These are phyloP conservation scores for Kregervanrija pseudodelftensis DNA, from an alignment of 805 yeast species.

Conservation along the genomic window DNA sequence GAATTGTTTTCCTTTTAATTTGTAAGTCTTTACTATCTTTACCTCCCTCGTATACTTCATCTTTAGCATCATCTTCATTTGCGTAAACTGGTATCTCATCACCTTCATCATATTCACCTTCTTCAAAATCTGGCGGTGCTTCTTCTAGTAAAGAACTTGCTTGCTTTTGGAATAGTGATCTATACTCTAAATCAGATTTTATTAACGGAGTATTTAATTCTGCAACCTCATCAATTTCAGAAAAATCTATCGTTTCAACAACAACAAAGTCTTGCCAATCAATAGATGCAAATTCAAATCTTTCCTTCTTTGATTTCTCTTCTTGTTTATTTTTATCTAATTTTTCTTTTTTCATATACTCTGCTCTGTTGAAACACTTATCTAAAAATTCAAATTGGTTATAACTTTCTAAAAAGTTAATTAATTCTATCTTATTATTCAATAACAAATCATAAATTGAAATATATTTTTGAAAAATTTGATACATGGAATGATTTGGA, in stretches of 20 bases:
- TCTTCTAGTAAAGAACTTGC: conserved; percentile 29
- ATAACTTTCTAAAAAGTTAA: conserved; percentile 5
- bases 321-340: conserved; percentile 24
- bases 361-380: conserved; percentile 50
- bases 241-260: conserved; percentile 62
- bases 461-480: conserved; percentile 40
- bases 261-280: conserved; percentile 84
- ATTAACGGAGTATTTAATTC: conserved; percentile 50
- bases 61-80: not conserved
- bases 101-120: conserved; percentile 13
- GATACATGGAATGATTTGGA: conserved; percentile 51
- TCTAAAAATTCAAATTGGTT: conserved; percentile 31
- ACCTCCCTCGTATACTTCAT: conserved; percentile 1
- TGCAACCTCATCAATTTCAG: conserved; percentile 49
- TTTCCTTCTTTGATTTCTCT: conserved; percentile 31
- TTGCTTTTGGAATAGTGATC: conserved; percentile 51
- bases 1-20: conserved; percentile 10
- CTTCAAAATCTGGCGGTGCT: conserved; percentile 34
- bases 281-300: conserved; percentile 59
- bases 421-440: conserved; percentile 13
- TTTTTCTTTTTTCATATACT: conserved; percentile 33
- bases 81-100: conserved; percentile 2
- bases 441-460: conserved; percentile 45
- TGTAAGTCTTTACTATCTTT: conserved; percentile 2
- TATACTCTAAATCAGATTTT: conserved; percentile 50